Evolutionary conservation across 139 green algal genomes (phyloP), one percentile per base, ranked within the genome.

Genomic region (Chlamydomonas schloesseri): DNA sequence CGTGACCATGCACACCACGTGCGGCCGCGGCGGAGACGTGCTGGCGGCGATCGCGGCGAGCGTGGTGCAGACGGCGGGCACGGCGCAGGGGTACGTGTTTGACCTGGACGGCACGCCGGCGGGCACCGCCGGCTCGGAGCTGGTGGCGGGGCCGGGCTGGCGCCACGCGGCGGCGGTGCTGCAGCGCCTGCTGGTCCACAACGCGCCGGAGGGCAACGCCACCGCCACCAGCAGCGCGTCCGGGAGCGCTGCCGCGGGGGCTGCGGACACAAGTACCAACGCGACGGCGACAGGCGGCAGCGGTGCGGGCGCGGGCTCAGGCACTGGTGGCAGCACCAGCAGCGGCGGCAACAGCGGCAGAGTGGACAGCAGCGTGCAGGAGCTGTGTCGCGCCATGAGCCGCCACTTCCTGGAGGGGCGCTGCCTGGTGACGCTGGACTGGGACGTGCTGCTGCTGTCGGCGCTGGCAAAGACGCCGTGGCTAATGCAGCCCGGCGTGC

Each of bases 401-500:
- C 37, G 5, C 11, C 18, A 23, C 10, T 76, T 76, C 23, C 5
- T 5, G 10, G 24, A 23, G 5, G 70, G 70, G 18, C 37, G 57
- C 24, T 76, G 70, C 70, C 23, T 76, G 37, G 10, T 76, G 70
- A 76, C 70, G 23, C 24, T 76, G 37, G 70, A 76, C 20, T 76
- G 70, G 70, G 70, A 76, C 37, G 70, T 42, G 10, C 37, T 23
- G 1, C 23, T 76, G 23, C 36, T 42, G 2, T 67, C 60, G 5
- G 2, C 57, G 10, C 0, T 58, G 37, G 23, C 70, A 3, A 20
- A 14, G 6, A 34, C 36, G 42, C 37, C 70, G 37, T 24, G 24
- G 8, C 26, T 76, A 37, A 23, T 21, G 23, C 24, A 21, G 37
- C 23, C 36, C 23, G 70, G 70, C 2, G 37, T 26, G 10, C 70